Conservation (phyloP, 306 rosid genomes). For the Alnus glutinosa region DNA sequence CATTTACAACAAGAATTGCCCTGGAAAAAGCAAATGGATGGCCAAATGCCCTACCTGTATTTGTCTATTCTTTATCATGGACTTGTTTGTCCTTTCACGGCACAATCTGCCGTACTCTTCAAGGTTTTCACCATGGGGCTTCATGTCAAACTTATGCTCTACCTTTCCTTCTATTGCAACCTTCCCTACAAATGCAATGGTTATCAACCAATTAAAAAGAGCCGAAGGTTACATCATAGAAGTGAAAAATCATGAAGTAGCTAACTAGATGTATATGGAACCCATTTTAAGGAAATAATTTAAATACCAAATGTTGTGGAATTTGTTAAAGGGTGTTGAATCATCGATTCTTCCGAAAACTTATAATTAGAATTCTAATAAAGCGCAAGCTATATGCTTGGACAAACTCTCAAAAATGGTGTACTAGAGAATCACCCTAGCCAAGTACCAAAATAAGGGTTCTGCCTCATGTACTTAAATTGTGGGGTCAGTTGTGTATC, state of each 20-base stretch:
- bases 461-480: too few relatives aligned
- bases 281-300: not conserved
- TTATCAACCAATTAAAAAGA: constrained; percentile 18
- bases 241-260: not conserved
- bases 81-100: constrained; percentile 90
- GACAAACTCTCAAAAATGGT: too few relatives aligned
- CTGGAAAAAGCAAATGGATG: constrained; percentile 9
- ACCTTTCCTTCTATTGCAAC: constrained; percentile 91
- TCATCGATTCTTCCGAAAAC: too few relatives aligned
- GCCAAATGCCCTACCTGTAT: constrained; percentile 64
- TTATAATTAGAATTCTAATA: not conserved
- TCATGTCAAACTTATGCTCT: constrained; percentile 97
- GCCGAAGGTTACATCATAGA: not conserved
- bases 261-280: not conserved
- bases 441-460: too few relatives aligned
- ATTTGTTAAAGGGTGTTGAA: not conserved
- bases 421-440: too few relatives aligned
- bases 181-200: constrained; percentile 49
- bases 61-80: constrained; percentile 83
- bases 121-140: constrained; percentile 85
- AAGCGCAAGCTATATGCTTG: not conserved
- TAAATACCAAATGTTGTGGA: not conserved
- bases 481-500: too few relatives aligned
- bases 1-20: constrained; percentile 14
- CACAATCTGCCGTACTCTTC: constrained; percentile 91